Conservation (phyloP, 495 filamentous ascomycete genomes). For the Neurospora sp. region DNA sequence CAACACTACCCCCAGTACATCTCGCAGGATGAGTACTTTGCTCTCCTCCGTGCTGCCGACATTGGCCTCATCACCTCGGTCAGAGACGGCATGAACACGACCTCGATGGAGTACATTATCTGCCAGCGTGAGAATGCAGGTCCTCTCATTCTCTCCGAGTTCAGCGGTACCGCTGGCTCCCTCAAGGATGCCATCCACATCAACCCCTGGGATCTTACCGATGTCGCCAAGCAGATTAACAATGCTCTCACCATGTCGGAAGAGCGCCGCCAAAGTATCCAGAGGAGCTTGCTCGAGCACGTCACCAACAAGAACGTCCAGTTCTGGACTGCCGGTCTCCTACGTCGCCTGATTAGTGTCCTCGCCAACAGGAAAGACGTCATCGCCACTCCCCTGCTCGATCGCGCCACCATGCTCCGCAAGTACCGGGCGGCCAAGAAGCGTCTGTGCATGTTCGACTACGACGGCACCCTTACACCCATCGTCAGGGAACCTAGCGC, state of each 20-base stretch:
- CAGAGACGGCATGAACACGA: slow-evolving; percentile 94
- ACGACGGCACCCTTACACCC: slow-evolving; percentile 94
- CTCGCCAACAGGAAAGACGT: slow-evolving; percentile 64
- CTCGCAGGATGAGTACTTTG: slow-evolving; percentile 79
- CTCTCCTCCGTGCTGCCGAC: slow-evolving; percentile 75
- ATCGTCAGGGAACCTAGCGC: slow-evolving; percentile 84
- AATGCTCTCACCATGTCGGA: slow-evolving; percentile 63
- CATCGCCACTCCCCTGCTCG: slow-evolving; percentile 70
- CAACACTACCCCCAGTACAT: slow-evolving; percentile 91
- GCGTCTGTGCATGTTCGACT: slow-evolving; percentile 95
- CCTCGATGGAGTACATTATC: slow-evolving; percentile 84
- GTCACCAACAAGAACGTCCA: slow-evolving; percentile 77
- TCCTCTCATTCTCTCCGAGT: slow-evolving; percentile 87
- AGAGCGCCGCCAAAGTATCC: slow-evolving; percentile 47
- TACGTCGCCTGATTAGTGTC: slow-evolving; percentile 66
- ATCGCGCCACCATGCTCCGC: slow-evolving; percentile 55
- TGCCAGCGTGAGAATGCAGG: slow-evolving; percentile 78
- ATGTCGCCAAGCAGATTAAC: slow-evolving; percentile 71
- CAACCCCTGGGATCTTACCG: slow-evolving; percentile 83
- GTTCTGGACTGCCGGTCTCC: slow-evolving; percentile 67
- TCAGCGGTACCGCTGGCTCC: slow-evolving; percentile 84
- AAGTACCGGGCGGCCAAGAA: slow-evolving; percentile 61
- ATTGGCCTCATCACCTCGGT: slow-evolving; percentile 87
- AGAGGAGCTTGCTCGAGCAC: slow-evolving; percentile 63
- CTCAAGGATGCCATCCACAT: slow-evolving; percentile 81